phyloP scores from a whole-genome alignment of 2,329 filamentous ascomycete genomes.

The Fusarium armeniacum region DNA sequence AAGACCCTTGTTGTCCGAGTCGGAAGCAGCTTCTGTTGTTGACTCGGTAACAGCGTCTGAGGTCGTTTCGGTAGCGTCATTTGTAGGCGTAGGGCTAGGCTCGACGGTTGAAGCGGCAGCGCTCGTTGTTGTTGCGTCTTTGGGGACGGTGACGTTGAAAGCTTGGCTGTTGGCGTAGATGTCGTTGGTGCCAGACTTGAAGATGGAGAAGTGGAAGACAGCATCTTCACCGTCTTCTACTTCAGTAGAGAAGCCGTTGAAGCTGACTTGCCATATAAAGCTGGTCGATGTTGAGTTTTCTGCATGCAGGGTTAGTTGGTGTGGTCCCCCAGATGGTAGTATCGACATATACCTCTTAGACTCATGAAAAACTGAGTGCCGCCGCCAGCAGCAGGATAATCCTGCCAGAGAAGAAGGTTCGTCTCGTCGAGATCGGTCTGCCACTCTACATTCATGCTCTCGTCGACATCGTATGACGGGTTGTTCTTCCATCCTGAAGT shows the following conservation, averaged over 20 bases:
- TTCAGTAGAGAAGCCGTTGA: conserved; percentile 28
- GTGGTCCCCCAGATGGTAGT: rapidly evolving
- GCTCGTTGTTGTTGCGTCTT: conserved; percentile 18
- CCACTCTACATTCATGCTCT: conserved; percentile 48
- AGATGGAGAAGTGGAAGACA: conserved; percentile 41
- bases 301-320: conserved; percentile 20
- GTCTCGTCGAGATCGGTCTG: conserved; percentile 37
- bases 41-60: background rate
- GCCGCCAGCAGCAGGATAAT: conserved; percentile 36
- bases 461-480: conserved; percentile 39
- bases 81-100: conserved; percentile 15
- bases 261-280: conserved; percentile 41
- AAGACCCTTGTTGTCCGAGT: conserved; percentile 8
- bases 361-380: conserved; percentile 20
- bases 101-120: conserved; percentile 1
- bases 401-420: conserved; percentile 43
- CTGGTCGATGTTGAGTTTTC: conserved; percentile 43
- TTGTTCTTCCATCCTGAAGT: conserved; percentile 44
- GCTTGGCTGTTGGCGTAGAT: conserved; percentile 31
- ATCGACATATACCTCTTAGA: conserved; percentile 11
- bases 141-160: conserved; percentile 44
- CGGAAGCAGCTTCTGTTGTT: conserved; percentile 1
- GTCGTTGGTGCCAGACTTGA: conserved; percentile 26
- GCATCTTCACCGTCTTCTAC: conserved; percentile 29
- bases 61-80: conserved; percentile 8